A percentile compares a stretch with the other conserved stretches of the same genome.
These are phyloP conservation scores for Juncus inflexus DNA, from an alignment of 176 grass and related monocot species.

Conservation along the genomic window DNA sequence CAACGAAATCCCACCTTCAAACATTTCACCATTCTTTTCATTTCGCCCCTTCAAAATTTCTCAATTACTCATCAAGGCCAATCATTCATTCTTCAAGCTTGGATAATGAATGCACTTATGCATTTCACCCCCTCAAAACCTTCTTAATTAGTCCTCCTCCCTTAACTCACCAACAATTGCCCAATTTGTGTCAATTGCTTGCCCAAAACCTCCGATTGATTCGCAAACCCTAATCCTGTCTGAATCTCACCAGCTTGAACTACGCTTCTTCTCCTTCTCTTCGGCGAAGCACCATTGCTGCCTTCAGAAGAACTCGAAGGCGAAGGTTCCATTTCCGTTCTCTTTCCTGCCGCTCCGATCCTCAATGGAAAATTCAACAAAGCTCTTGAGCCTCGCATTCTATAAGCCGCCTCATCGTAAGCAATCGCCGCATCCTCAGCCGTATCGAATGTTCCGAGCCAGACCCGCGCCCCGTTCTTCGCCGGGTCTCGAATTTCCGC, in stretches of 20 bases:
- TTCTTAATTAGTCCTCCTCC: neutral
- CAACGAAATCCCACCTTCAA: constrained; percentile 4
- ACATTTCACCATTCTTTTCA: neutral
- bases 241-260: constrained; percentile 22
- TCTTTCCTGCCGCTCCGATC: constrained; percentile 57
- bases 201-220: constrained; percentile 40
- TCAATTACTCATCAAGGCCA: neutral
- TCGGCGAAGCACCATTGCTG: constrained; percentile 31
- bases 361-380: constrained; percentile 95
- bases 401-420: constrained; percentile 82
- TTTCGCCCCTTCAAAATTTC: neutral
- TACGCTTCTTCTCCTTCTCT: constrained; percentile 61
- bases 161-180: constrained; percentile 51
- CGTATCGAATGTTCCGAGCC: constrained; percentile 90
- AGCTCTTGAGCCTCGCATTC: constrained; percentile 96
- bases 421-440: constrained; percentile 88
- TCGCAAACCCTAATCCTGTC: constrained; percentile 22
- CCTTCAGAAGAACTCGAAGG: constrained; percentile 28
- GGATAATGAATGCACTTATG: neutral
- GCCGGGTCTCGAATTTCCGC: constrained; percentile 94
- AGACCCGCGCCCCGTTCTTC: constrained; percentile 90
- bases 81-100: neutral
- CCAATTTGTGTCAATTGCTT: constrained; percentile 33
- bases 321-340: constrained; percentile 36
- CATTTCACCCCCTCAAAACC: constrained; percentile 1